Evolutionary conservation across 2,329 filamentous ascomycete species (phyloP), one percentile per base, ranked within the genome.

Genomic region (Pseudofabraea citricarpa): DNA sequence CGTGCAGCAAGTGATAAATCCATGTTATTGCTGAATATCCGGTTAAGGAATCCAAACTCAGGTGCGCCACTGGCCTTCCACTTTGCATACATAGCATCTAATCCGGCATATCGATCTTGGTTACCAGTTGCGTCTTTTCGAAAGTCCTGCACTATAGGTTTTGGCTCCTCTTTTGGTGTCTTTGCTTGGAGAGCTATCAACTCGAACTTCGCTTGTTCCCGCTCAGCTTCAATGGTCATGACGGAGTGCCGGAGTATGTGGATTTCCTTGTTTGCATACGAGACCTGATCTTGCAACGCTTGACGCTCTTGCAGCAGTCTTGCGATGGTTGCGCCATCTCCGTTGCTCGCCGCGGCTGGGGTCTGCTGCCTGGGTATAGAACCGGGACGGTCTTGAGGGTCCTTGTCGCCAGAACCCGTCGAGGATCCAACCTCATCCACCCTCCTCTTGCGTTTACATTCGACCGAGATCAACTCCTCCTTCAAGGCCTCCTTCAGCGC

Each of bases 361-460:
- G 4, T 22, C 12, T 9, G 19, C 10, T n/a, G 12, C n/a, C 21
- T 21, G 10, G 19, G 19, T n/a, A n/a, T n/a, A n/a, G n/a, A n/a
- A n/a, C n/a, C n/a, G n/a, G n/a, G n/a, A n/a, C n/a, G n/a, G n/a
- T n/a, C n/a, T n/a, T n/a, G n/a, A 10, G 27, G 16, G 13, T 37
- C 35, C 35, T 37, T 37, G n/a, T 37, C 35, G 10, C n/a, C 19
- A 7, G 29, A 32, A 15, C 19, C 29, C 19, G 19, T 32, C n/a
- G 29, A 7, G n/a, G 29, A 18, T 18, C 19, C 29, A 15, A 21
- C 21, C 20, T 37, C 35, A 22, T 37, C 35, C 10, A 37, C 21
- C 23, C 35, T 37, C 10, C 35, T 18, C 20, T 37, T 37, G 19
- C 35, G 35, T 21, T 37, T 37, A 23, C 35, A 37, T 37, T 37